Conservation (phyloP, 306 rosid species). For the Inga laurina region DNA sequence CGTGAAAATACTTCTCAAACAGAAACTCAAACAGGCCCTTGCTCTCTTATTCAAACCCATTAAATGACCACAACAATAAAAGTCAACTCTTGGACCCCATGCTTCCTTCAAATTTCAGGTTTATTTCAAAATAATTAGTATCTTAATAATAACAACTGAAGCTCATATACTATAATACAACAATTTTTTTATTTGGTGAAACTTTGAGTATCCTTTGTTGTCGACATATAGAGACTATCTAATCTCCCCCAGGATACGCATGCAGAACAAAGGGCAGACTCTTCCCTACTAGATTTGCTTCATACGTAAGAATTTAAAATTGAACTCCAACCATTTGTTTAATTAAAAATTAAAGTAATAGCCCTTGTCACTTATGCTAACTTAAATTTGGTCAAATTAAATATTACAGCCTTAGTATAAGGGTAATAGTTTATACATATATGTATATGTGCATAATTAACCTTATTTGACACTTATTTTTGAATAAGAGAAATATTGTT, state of each 20-base stretch:
- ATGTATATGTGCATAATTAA: no score
- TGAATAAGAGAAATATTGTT: no score
- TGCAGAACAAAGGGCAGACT: not conserved
- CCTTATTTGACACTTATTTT: not conserved
- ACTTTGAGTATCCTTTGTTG: not conserved
- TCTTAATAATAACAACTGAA: not conserved
- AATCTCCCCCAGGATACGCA: not conserved
- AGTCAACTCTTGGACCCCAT: slow-evolving; percentile 61
- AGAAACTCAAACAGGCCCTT: no score
- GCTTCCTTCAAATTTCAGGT: slow-evolving; percentile 41
- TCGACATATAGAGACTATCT: not conserved
- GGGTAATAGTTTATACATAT: not conserved
- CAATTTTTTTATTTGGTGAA: not conserved
- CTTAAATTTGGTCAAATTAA: not conserved
- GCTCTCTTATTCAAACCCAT: slow-evolving; percentile 25
- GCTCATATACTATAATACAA: no score
- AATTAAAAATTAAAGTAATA: not conserved
- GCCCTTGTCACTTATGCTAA: not conserved
- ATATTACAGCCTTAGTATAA: not conserved
- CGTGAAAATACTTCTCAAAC: no score
- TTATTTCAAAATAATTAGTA: not conserved
- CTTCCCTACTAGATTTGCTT: not conserved
- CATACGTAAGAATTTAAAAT: not conserved
- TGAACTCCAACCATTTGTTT: no score
- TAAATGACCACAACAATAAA: slow-evolving; percentile 31